Evolutionary conservation across 768 basidiomycete species (phyloP).

Genomic region (Coprinopsis marcescibilis): DNA sequence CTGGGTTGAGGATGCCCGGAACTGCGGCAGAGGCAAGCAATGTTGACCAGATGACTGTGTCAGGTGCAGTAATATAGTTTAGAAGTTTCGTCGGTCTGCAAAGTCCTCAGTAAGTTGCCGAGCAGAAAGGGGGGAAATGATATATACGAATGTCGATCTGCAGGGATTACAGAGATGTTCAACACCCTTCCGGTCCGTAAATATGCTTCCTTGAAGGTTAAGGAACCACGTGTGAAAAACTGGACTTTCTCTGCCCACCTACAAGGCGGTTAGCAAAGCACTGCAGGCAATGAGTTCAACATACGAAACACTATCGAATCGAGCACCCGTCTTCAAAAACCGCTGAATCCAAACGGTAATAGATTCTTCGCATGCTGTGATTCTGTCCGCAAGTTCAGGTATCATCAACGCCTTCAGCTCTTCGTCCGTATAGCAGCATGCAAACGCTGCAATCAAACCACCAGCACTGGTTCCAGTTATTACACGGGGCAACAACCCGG

Average conservation of each 20-base stretch:
- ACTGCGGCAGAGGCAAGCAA: conserved; percentile 89
- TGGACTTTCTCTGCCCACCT: conserved; percentile 89
- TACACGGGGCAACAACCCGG: conserved; percentile 80
- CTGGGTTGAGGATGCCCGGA: conserved; percentile 92
- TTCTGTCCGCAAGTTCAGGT: conserved; percentile 77
- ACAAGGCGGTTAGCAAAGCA: conserved; percentile 8
- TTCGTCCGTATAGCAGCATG: conserved; percentile 83
- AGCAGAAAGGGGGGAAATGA: conserved; percentile 14
- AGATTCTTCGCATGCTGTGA: conserved; percentile 79
- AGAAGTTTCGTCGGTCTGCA: conserved; percentile 87
- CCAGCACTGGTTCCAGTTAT: conserved; percentile 95
- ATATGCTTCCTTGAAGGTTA: conserved; percentile 96
- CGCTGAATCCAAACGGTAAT: conserved; percentile 64
- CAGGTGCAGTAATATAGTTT: conserved; percentile 95
- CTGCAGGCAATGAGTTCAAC: conserved; percentile 6
- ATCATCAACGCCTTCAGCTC: conserved; percentile 75
- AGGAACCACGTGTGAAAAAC: conserved; percentile 89
- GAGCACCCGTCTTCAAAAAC: conserved; percentile 83
- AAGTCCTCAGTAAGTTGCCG: conserved; percentile 4
- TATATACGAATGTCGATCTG: conserved; percentile 76
- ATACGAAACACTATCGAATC: conserved; percentile 77
- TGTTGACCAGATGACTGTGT: conserved; percentile 80
- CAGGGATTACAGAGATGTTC: conserved; percentile 90
- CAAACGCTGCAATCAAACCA: conserved; percentile 68
- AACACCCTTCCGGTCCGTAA: conserved; percentile 87